These are phyloP conservation scores for Nakaseomyces nivariensis DNA, from an alignment of 1,139 yeast genomes.

Conservation along the genomic window DNA sequence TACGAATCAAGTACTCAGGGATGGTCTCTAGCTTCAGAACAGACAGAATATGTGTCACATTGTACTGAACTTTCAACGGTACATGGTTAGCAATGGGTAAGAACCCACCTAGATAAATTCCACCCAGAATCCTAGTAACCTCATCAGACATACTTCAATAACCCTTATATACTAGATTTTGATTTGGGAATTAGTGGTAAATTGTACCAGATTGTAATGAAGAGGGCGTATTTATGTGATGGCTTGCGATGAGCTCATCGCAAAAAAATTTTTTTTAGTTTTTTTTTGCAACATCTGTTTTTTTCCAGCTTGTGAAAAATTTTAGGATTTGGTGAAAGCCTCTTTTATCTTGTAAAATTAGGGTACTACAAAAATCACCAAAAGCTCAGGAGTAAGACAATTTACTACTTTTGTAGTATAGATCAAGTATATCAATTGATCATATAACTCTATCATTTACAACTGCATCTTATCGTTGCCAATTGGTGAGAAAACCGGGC, in stretches of 20 bases:
- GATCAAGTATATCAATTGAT: too few species aligned
- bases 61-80: constrained; percentile 37
- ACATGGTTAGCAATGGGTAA: constrained; percentile 41
- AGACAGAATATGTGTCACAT: constrained; percentile 62
- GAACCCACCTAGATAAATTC: constrained; percentile 51
- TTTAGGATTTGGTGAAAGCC: neutral
- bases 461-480: too few species aligned
- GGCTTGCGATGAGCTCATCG: neutral
- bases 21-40: constrained; percentile 58
- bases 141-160: constrained; percentile 7
- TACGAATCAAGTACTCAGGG: constrained; percentile 33
- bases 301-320: neutral
- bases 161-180: too few species aligned
- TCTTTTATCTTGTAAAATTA: too few species aligned
- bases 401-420: too few species aligned
- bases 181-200: too few species aligned
- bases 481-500: too few species aligned
- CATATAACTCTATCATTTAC: too few species aligned
- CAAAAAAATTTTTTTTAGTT: neutral
- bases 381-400: too few species aligned
- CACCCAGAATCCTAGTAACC: constrained; percentile 48
- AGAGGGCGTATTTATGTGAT: neutral
- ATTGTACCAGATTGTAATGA: too few species aligned
- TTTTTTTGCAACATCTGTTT: too few species aligned
- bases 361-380: too few species aligned